Conservation (phyloP, 2,329 filamentous ascomycete species). For the Intubia oerlemansii region DNA sequence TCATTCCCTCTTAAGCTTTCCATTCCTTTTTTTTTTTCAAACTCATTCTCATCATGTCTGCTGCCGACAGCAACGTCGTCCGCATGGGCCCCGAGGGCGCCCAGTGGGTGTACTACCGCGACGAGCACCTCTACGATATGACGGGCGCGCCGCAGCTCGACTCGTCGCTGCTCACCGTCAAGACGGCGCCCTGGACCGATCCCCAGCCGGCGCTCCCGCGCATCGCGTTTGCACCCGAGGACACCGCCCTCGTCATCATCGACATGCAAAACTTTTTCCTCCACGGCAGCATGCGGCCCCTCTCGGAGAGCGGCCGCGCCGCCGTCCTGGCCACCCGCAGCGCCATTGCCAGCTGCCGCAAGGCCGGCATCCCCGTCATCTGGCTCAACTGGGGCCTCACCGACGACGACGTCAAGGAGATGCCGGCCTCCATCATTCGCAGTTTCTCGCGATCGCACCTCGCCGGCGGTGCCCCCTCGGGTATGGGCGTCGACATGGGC, state of each 20-base stretch:
- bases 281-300: conserved; percentile 17
- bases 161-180: conserved; percentile 14
- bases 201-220: conserved; percentile 24
- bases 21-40: too few species aligned
- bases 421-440: conserved; percentile 26
- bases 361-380: conserved; percentile 20
- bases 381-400: conserved; percentile 36
- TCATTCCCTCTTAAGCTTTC: too few species aligned
- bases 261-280: conserved; percentile 38
- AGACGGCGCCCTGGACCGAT: conserved; percentile 16
- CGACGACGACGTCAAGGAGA: conserved; percentile 23
- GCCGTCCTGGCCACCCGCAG: conserved; percentile 18
- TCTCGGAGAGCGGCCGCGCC: conserved; percentile 17
- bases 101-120: conserved; percentile 13
- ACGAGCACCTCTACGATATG: conserved; percentile 12
- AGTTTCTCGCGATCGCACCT: conserved; percentile 23
- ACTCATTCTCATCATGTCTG: too few species aligned
- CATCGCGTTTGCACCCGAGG: conserved; percentile 27
- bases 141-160: conserved; percentile 9
- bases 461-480: conserved; percentile 8
- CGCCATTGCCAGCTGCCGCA: conserved; percentile 23
- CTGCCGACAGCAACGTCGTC: too few species aligned
- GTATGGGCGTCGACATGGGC: conserved; percentile 26
- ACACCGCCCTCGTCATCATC: conserved; percentile 13
- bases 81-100: conserved; percentile 12